Percentiles rank a stretch among this genome's conserved stretches.
These are phyloP conservation scores for Hypholoma sublateritium DNA, from an alignment of 768 basidiomycete species.

Conservation along the genomic window DNA sequence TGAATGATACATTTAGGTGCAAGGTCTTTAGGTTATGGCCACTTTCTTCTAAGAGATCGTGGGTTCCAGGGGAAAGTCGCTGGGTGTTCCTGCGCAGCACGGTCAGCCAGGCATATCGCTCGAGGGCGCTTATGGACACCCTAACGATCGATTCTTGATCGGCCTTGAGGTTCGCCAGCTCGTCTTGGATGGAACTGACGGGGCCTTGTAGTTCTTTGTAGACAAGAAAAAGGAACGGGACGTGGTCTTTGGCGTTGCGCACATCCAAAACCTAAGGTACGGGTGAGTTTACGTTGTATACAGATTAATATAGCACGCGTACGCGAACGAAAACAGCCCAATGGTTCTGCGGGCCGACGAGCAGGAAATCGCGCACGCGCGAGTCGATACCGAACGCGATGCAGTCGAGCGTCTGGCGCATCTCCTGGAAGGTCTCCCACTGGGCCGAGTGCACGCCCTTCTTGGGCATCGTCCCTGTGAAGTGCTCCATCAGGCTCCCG, in stretches of 20 bases:
- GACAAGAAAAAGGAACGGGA: constrained; percentile 25
- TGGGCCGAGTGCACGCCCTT: constrained; percentile 16
- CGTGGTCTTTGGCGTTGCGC: constrained; percentile 17
- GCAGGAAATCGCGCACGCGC: constrained; percentile 18
- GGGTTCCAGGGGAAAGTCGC: constrained; percentile 20
- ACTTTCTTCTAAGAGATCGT: constrained; percentile 2
- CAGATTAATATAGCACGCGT: not conserved
- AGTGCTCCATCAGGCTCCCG: constrained; percentile 21
- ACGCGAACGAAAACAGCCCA: constrained; percentile 27
- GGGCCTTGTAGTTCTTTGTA: constrained; percentile 24
- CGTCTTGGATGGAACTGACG: constrained; percentile 11
- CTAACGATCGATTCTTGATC: constrained; percentile 5
- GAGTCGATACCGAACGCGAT: constrained; percentile 22
- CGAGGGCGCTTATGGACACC: constrained; percentile 24
- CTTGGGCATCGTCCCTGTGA: constrained; percentile 12
- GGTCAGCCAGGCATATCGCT: constrained; percentile 32
- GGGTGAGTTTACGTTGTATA: not conserved
- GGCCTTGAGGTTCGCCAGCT: constrained; percentile 8
- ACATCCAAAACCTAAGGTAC: constrained; percentile 23
- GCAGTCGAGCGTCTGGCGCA: constrained; percentile 26
- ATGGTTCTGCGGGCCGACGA: constrained; percentile 15
- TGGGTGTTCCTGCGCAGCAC: constrained; percentile 32
- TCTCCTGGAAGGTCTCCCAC: constrained; percentile 30
- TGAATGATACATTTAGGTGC: constrained; percentile 28
- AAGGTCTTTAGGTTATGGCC: constrained; percentile 13